Conservation (phyloP, 805 yeast species). For the Suhomyces pyralidae region DNA sequence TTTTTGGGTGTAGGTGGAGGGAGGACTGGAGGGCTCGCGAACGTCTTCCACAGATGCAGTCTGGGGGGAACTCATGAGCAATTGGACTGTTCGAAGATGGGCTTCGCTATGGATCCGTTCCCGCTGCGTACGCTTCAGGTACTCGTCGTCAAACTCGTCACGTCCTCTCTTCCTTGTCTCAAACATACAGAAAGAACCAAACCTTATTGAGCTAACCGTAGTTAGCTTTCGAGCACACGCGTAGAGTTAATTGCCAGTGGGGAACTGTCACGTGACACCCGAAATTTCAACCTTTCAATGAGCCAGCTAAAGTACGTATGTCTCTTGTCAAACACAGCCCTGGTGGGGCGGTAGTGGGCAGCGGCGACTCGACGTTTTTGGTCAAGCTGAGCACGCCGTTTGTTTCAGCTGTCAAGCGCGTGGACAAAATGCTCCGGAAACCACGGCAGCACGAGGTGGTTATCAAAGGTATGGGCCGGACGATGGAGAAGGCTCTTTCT, state of each 20-base stretch:
- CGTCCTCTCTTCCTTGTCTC: constrained; percentile 11
- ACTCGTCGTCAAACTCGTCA: constrained; percentile 9
- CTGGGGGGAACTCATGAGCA: constrained; percentile 26
- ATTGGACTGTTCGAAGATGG: constrained; percentile 26
- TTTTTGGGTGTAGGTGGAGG: constrained; percentile 8
- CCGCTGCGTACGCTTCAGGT: constrained; percentile 21
- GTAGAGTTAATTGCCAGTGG: background rate
- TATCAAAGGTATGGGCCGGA: constrained; percentile 70
- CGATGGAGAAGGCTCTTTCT: constrained; percentile 61
- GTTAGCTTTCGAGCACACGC: background rate
- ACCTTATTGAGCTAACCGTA: no score
- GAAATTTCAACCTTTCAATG: background rate
- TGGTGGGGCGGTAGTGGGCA: constrained; percentile 38
- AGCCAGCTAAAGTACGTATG: background rate
- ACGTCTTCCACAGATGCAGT: background rate
- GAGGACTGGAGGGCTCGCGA: background rate
- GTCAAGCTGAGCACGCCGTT: constrained; percentile 69
- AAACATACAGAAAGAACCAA: background rate
- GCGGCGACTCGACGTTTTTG: constrained; percentile 48
- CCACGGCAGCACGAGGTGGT: constrained; percentile 42
- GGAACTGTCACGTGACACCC: background rate
- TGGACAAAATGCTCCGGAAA: constrained; percentile 49
- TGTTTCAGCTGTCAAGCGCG: constrained; percentile 67
- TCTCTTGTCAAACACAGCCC: constrained; percentile 53
- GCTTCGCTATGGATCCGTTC: constrained; percentile 28